phyloP scores from a whole-genome alignment of 805 yeast species.

The Saccharomycopsis fibuligera region DNA sequence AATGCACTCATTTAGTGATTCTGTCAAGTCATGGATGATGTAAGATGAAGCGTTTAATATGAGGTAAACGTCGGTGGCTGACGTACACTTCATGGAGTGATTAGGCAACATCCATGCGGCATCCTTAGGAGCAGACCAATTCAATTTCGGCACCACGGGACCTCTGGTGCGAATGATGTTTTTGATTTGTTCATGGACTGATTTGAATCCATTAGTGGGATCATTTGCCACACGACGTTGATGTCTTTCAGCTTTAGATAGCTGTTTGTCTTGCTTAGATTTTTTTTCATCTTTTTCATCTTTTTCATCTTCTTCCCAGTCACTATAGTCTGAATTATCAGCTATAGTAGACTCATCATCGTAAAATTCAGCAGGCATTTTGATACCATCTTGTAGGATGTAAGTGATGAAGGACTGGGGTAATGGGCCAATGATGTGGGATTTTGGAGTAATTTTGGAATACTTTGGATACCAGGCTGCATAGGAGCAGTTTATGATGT shows the following conservation, averaged over 20 bases:
- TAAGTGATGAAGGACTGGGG: constrained; percentile 56
- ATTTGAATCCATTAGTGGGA: constrained; percentile 48
- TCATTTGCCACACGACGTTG: constrained; percentile 25
- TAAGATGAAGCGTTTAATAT: constrained; percentile 83
- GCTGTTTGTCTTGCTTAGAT: constrained; percentile 24
- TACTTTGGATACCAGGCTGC: constrained; percentile 57
- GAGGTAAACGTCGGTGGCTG: constrained; percentile 70
- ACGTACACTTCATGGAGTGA: constrained; percentile 65
- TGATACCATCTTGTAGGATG: constrained; percentile 61
- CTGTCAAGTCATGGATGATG: constrained; percentile 74
- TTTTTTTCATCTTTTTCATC: not conserved
- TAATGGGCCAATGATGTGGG: constrained; percentile 48
- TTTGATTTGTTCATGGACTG: constrained; percentile 50
- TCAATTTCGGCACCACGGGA: constrained; percentile 77
- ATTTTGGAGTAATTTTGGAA: constrained; percentile 41
- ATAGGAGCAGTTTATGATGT: constrained; percentile 46
- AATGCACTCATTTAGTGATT: constrained; percentile 51
- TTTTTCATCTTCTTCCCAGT: constrained; percentile 54
- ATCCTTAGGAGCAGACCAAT: constrained; percentile 97
- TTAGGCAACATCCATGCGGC: constrained; percentile 86
- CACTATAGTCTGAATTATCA: constrained; percentile 66
- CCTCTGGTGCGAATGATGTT: constrained; percentile 43
- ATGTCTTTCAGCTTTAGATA: constrained; percentile 18
- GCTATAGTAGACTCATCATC: constrained; percentile 32
- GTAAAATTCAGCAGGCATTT: constrained; percentile 43